Base-by-base conservation (phyloP, 768 basidiomycete genomes). In the Favolaschia claudopus region DNA sequence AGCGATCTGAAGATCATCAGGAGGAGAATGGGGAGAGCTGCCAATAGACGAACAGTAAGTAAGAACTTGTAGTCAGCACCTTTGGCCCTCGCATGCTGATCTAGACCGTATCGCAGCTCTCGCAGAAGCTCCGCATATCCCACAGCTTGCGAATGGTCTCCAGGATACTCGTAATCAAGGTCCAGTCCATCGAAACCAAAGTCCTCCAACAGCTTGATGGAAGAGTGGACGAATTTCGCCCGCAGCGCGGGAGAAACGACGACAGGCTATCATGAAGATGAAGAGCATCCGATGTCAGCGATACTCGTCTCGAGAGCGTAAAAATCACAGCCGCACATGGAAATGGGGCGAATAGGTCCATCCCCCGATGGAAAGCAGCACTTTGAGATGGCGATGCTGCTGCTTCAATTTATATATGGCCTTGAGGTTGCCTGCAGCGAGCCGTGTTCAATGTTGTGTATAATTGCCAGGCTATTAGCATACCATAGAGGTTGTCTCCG, bases 301-400 rank as follows among this genome's bases (percentile, higher is more conserved):
- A n/a, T n/a, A n/a, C n/a, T n/a, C n/a, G n/a, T n/a, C n/a, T n/a
- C n/a, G n/a, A n/a, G n/a, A n/a, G n/a, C n/a, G n/a, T n/a, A n/a
- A n/a, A n/a, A n/a, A n/a, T n/a, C n/a, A n/a, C 13, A 24, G 20
- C 22, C 9, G n/a, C 37, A 36, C 45, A 65, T 94, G 91, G 76
- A 98, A 93, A 38, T 86, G 85, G 27, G 93, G 85, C 0, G 93
- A 95, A 70, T 95, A 96, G 0, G 93, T 92, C 95, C 95, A 98
- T 6, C 96, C 96, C 14, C 96, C 96, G 49, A 99, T 98, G 39
- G 91, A 93, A 27, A 99, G 83, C 15, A 92, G 77, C 17, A 89
- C 81, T 64, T 91, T 92, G 70, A 95, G 81, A 60, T 89, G 89
- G 49, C 95, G 85, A 59, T 97, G 80, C 62, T 83, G 73, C 70